Evolutionary conservation across 78 protist species (phyloP).

Genomic region (Dictyostelium purpureum): DNA sequence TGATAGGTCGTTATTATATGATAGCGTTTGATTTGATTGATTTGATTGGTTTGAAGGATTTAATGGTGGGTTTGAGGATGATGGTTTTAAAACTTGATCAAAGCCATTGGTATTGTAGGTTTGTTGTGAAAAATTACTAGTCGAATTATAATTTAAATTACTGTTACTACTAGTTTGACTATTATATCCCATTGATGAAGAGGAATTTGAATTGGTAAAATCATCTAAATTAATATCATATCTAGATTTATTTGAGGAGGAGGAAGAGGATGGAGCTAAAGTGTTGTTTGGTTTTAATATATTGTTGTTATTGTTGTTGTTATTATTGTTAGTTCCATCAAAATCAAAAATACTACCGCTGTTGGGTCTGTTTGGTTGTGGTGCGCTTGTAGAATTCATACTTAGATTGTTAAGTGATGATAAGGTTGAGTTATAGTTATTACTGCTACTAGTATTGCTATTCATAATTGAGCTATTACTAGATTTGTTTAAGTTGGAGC

Average conservation of each 20-base stretch:
- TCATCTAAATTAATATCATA: conserved; percentile 4
- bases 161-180: neutral
- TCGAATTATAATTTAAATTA: neutral
- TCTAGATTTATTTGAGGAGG: neutral
- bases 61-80: too few species aligned
- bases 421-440: neutral
- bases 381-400: neutral
- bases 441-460: neutral
- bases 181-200: neutral
- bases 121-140: neutral
- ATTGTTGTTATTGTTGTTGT: too few species aligned
- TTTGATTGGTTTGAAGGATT: too few species aligned
- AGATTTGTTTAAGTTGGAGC: neutral
- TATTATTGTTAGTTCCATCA: neutral
- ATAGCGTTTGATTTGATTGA: too few species aligned
- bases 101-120: neutral
- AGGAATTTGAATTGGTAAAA: neutral
- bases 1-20: too few species aligned
- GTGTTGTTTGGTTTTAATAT: too few species aligned
- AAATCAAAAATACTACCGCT: neutral
- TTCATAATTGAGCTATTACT: neutral
- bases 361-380: neutral
- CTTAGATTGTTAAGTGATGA: neutral
- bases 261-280: neutral
- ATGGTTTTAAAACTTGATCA: neutral